These are phyloP conservation scores for Corymbia citriodora DNA, from an alignment of 441 rosid genomes.

Conservation along the genomic window DNA sequence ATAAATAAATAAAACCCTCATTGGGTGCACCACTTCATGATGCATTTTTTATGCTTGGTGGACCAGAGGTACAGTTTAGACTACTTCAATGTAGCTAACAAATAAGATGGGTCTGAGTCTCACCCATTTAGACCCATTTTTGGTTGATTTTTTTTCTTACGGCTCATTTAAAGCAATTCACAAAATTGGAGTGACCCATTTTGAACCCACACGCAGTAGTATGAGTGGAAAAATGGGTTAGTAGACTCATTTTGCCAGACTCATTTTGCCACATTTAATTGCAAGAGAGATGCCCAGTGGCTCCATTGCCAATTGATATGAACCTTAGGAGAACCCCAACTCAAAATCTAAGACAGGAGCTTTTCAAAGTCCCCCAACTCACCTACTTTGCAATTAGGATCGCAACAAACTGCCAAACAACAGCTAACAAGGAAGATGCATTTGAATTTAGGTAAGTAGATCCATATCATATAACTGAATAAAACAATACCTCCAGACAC, in stretches of 20 bases:
- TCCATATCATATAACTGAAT: not conserved
- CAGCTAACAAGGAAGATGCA: not conserved
- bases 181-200: not conserved
- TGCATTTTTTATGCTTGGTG: not conserved
- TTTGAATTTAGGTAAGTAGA: not conserved
- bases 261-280: no score
- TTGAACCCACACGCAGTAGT: not conserved
- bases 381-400: not conserved
- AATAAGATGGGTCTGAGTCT: not conserved
- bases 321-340: not conserved
- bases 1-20: no score
- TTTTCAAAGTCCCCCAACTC: not conserved
- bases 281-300: no score
- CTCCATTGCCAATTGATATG: not conserved
- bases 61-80: not conserved
- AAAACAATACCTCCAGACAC: constrained; percentile 65
- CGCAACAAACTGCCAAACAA: not conserved
- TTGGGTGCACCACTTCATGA: not conserved
- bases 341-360: not conserved
- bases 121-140: not conserved
- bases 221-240: not conserved
- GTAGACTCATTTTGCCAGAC: no score
- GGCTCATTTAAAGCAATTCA: not conserved
- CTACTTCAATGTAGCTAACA: not conserved
- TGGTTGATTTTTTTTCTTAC: not conserved